Conservation (phyloP, 371 early-diverging fungal genomes). For the Mucor indicus region DNA sequence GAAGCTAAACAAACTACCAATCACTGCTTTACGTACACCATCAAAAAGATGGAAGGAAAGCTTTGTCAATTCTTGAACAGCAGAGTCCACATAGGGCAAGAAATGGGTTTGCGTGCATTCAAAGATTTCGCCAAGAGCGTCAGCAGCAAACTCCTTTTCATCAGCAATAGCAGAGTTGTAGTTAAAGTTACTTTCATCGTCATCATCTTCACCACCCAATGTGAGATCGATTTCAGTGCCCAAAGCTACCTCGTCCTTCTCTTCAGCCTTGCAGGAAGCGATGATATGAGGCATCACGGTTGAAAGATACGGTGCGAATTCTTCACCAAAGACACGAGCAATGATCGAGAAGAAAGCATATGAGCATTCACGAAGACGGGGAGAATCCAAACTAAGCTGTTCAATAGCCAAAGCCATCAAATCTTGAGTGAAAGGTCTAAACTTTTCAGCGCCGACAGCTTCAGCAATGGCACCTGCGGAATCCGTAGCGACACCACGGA, state of each 20-base stretch:
- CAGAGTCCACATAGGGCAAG: constrained; percentile 80
- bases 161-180: constrained; percentile 83
- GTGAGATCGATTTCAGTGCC: constrained; percentile 49
- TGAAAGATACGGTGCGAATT: constrained; percentile 75
- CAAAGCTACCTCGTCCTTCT: constrained; percentile 49
- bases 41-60: constrained; percentile 74
- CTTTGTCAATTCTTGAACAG: constrained; percentile 60
- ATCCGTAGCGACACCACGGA: constrained; percentile 88
- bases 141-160: constrained; percentile 90
- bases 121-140: constrained; percentile 85
- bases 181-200: constrained; percentile 53
- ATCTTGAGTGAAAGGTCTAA: constrained; percentile 72
- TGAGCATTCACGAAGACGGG: constrained; percentile 79
- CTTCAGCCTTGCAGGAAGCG: constrained; percentile 71
- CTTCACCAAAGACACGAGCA: constrained; percentile 79
- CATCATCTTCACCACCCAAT: constrained; percentile 35
- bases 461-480: constrained; percentile 83
- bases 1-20: constrained; percentile 70
- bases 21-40: constrained; percentile 79
- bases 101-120: constrained; percentile 71
- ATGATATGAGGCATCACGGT: constrained; percentile 76
- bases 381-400: constrained; percentile 68
- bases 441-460: constrained; percentile 82
- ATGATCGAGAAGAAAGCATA: constrained; percentile 84
- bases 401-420: constrained; percentile 77